These are phyloP conservation scores for Solanum dulcamara DNA, from an alignment of 257 asterid species.

Conservation along the genomic window DNA sequence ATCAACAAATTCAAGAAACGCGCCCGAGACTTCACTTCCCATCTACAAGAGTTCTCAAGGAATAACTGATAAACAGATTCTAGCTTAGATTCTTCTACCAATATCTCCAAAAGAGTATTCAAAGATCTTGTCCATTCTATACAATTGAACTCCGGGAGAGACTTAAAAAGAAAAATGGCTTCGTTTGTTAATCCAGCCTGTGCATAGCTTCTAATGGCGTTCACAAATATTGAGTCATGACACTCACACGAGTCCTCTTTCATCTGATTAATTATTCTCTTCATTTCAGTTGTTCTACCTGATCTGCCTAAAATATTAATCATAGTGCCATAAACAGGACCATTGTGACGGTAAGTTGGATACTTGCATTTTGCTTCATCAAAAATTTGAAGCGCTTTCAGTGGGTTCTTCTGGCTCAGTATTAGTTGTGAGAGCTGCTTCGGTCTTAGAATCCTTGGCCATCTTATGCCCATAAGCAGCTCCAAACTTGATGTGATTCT, in stretches of 20 bases:
- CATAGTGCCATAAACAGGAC: constrained; percentile 68
- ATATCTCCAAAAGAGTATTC: constrained; percentile 58
- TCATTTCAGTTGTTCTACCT: constrained; percentile 60
- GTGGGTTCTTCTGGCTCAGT: constrained; percentile 63
- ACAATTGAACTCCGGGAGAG: constrained; percentile 71
- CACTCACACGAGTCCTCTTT: constrained; percentile 74
- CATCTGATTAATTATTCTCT: constrained; percentile 50
- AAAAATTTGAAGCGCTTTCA: constrained; percentile 66
- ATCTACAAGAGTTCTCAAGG: constrained; percentile 51
- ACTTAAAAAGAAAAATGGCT: constrained; percentile 55
- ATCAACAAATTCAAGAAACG: constrained; percentile 57
- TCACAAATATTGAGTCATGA: constrained; percentile 51
- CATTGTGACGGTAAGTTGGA: constrained; percentile 67
- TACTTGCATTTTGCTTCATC: constrained; percentile 48
- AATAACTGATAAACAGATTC: constrained; percentile 48
- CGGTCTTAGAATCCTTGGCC: constrained; percentile 81
- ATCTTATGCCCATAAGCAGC: constrained; percentile 43
- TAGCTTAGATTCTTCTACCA: constrained; percentile 51
- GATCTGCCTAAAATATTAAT: constrained; percentile 55
- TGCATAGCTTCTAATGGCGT: constrained; percentile 46
- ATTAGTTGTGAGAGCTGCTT: constrained; percentile 61
- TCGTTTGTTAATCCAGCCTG: constrained; percentile 50
- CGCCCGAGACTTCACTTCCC: constrained; percentile 71
- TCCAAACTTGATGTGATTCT: background rate
- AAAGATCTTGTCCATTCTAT: constrained; percentile 66